Evolutionary conservation across 2,329 filamentous ascomycete species (phyloP).

Genomic region (Cercospora citrullina): DNA sequence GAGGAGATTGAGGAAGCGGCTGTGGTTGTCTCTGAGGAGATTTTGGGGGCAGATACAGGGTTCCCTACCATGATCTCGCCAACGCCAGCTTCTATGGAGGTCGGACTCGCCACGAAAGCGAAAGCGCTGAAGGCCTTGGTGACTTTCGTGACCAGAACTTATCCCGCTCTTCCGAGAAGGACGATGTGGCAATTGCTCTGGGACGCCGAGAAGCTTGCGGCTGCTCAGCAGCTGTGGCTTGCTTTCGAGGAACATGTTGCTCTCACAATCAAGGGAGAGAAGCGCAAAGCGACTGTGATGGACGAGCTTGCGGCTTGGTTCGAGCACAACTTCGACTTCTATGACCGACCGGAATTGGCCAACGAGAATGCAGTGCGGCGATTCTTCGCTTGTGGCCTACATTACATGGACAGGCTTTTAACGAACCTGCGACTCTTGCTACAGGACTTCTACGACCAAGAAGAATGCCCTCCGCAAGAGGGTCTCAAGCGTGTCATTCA

Average conservation of each 20-base stretch:
- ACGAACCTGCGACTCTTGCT: conserved; percentile 29
- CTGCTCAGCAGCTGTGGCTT: conserved; percentile 77
- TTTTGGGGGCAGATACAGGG: conserved; percentile 73
- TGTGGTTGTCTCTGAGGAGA: conserved; percentile 74
- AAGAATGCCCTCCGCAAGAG: conserved; percentile 41
- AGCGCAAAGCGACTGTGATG: conserved; percentile 68
- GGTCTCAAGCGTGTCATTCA: conserved; percentile 57
- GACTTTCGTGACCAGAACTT: conserved; percentile 65
- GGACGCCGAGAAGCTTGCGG: conserved; percentile 86
- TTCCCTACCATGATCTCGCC: conserved; percentile 73
- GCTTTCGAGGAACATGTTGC: conserved; percentile 69
- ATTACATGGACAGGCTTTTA: conserved; percentile 33
- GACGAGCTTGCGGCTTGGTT: conserved; percentile 74
- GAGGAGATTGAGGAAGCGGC: conserved; percentile 76
- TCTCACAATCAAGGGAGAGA: conserved; percentile 44
- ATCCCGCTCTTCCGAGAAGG: conserved; percentile 62
- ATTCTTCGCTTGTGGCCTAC: conserved; percentile 65
- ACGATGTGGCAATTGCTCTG: conserved; percentile 81
- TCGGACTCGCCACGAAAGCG: conserved; percentile 73
- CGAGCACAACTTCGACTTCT: conserved; percentile 73
- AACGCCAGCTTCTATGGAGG: conserved; percentile 70
- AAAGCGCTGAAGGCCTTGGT: conserved; percentile 75
- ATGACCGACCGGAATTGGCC: conserved; percentile 62
- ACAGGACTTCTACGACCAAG: conserved; percentile 17
- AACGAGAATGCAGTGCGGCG: conserved; percentile 79